phyloP scores from a whole-genome alignment of 805 yeast genomes.

The Wickerhamomyces silvicola region DNA sequence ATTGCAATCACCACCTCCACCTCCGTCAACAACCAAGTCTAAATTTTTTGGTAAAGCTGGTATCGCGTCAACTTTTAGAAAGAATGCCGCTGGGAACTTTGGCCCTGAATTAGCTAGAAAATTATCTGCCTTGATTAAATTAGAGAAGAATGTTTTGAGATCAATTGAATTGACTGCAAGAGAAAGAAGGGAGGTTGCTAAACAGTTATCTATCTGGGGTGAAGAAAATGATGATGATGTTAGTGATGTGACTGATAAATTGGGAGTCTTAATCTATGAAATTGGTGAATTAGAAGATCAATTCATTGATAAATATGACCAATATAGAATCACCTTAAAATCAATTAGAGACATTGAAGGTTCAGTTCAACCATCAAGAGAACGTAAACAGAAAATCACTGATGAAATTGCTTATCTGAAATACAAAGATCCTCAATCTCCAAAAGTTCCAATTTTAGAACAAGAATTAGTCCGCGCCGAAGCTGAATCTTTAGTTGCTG shows the following conservation, averaged over 20 bases:
- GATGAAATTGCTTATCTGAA: slow-evolving; percentile 96
- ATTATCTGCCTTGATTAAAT: slow-evolving; percentile 84
- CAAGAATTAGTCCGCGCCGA: slow-evolving; percentile 99
- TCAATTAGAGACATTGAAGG: slow-evolving; percentile 94
- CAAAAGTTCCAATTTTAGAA: slow-evolving; percentile 91
- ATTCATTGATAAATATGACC: slow-evolving; percentile 96
- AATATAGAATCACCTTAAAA: slow-evolving; percentile 93
- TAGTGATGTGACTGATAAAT: slow-evolving; percentile 92
- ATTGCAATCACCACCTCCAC: slow-evolving; percentile 75
- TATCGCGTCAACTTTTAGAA: slow-evolving; percentile 65
- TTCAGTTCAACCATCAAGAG: slow-evolving; percentile 96
- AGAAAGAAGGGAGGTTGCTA: slow-evolving; percentile 94
- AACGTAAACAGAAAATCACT: slow-evolving; percentile 94
- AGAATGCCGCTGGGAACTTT: slow-evolving; percentile 80
- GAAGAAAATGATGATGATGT: slow-evolving; percentile 97
- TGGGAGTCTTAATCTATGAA: slow-evolving; percentile 93
- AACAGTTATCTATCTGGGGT: slow-evolving; percentile 97
- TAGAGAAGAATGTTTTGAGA: slow-evolving; percentile 94
- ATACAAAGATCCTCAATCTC: slow-evolving; percentile 97
- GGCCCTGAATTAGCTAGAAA: slow-evolving; percentile 95
- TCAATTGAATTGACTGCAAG: slow-evolving; percentile 87
- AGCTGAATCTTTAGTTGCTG: slow-evolving; percentile 98
- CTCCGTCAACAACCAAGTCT: slow-evolving; percentile 66
- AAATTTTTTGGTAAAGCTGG: slow-evolving; percentile 73
- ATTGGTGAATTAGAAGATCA: slow-evolving; percentile 98